These are phyloP conservation scores for Aspergillus ustus DNA, from an alignment of 2,329 filamentous ascomycete genomes.

Conservation along the genomic window DNA sequence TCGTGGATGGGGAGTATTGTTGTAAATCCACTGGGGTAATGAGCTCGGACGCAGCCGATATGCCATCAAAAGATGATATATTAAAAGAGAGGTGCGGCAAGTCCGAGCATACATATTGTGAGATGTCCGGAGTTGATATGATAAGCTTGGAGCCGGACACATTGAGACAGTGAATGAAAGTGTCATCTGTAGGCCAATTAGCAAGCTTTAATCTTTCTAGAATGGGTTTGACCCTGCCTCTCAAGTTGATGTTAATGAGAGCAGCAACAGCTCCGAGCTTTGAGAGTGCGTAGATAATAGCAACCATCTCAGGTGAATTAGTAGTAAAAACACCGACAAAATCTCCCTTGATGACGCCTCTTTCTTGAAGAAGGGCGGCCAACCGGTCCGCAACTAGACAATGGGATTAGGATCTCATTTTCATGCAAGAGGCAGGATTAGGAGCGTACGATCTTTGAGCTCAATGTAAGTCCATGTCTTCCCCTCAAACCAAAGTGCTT, in stretches of 20 bases:
- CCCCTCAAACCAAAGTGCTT: slow-evolving; percentile 56
- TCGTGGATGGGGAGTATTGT: slow-evolving; percentile 28
- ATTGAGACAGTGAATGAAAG: slow-evolving; percentile 50
- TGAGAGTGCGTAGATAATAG: slow-evolving; percentile 50
- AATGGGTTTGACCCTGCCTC: slow-evolving; percentile 38
- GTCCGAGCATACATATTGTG: slow-evolving; percentile 38
- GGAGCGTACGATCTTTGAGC: slow-evolving; percentile 46
- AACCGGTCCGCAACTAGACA: slow-evolving; percentile 48
- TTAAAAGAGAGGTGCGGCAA: slow-evolving; percentile 45
- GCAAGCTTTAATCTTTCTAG: background rate
- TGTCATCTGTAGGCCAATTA: slow-evolving; percentile 41
- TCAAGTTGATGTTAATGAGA: slow-evolving; percentile 53
- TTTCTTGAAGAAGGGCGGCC: slow-evolving; percentile 46
- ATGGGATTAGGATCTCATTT: slow-evolving; percentile 14
- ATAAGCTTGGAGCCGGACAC: slow-evolving; percentile 48
- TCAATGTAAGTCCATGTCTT: slow-evolving; percentile 54
- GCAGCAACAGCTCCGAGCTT: slow-evolving; percentile 52
- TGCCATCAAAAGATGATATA: slow-evolving; percentile 41
- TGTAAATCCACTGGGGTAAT: slow-evolving; percentile 33
- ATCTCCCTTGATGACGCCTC: slow-evolving; percentile 45
- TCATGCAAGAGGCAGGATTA: background rate
- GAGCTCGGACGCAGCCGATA: slow-evolving; percentile 29
- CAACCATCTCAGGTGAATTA: slow-evolving; percentile 56
- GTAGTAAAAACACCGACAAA: slow-evolving; percentile 53
- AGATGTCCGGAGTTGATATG: slow-evolving; percentile 52